A percentile compares a stretch with the other conserved stretches of the same genome.
These are phyloP conservation scores for Zea luxurians DNA, from an alignment of 176 grass and related monocot genomes.

Conservation along the genomic window DNA sequence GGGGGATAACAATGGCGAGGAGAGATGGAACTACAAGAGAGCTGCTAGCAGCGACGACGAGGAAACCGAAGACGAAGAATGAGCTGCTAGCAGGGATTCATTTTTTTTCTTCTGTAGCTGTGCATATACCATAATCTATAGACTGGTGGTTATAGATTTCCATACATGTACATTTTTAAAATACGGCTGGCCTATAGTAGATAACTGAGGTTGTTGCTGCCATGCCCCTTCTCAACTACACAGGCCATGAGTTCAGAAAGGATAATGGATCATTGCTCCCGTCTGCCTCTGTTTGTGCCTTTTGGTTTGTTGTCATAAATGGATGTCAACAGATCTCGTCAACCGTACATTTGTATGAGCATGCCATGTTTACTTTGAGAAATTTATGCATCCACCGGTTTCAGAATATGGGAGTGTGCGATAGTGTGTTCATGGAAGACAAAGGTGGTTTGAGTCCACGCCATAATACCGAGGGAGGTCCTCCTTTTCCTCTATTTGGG, in stretches of 20 bases:
- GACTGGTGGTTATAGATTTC: conserved; percentile 32
- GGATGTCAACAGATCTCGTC: not conserved
- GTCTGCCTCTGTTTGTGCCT: not conserved
- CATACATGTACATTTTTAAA: conserved; percentile 45
- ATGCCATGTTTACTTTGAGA: too few species aligned
- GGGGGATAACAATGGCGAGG: conserved; percentile 44
- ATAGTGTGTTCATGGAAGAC: too few species aligned
- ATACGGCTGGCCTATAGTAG: conserved; percentile 22
- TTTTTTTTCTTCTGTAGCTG: not conserved
- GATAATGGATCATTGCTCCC: not conserved
- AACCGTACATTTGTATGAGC: not conserved
- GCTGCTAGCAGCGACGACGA: conserved; percentile 60
- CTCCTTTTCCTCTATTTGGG: too few species aligned
- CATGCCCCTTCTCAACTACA: not conserved
- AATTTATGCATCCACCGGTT: not conserved
- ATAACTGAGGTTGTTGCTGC: not conserved
- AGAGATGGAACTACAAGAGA: conserved; percentile 40
- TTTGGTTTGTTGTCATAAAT: conserved; percentile 7
- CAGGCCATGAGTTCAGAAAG: not conserved
- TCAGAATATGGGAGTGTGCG: not conserved
- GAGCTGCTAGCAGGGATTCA: conserved; percentile 24
- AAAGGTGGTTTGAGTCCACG: too few species aligned
- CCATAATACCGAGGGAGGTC: too few species aligned
- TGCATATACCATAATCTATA: conserved; percentile 32
- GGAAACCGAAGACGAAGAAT: conserved; percentile 81